phyloP scores from a whole-genome alignment of 2,329 filamentous ascomycete genomes.

The Colletotrichum musae region DNA sequence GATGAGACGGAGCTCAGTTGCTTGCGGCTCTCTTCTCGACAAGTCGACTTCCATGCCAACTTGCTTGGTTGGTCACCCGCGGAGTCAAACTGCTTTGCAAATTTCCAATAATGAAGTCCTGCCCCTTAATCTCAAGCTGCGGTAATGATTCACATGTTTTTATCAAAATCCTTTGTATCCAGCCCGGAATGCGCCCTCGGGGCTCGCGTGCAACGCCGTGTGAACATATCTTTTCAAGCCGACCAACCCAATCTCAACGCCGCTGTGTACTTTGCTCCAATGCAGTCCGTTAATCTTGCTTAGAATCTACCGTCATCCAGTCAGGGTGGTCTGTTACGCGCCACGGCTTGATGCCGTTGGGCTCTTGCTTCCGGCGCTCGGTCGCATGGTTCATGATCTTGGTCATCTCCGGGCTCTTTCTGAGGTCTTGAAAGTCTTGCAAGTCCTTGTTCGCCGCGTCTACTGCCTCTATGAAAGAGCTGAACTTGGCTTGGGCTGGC shows the following conservation, averaged over 20 bases:
- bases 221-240: neutral
- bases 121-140: too few species aligned
- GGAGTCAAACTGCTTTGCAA: too few species aligned
- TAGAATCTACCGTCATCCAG: constrained; percentile 55
- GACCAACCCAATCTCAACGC: constrained; percentile 6
- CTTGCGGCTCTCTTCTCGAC: too few species aligned
- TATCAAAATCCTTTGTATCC: too few species aligned
- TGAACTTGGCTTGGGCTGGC: constrained; percentile 65
- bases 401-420: constrained; percentile 62
- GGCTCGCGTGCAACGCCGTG: too few species aligned
- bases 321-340: constrained; percentile 70
- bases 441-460: constrained; percentile 65
- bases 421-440: constrained; percentile 63
- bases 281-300: neutral
- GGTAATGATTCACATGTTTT: too few species aligned
- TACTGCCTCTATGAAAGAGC: constrained; percentile 63
- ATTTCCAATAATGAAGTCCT: too few species aligned
- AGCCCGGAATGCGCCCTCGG: too few species aligned
- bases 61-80: too few species aligned
- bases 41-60: too few species aligned
- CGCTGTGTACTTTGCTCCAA: neutral
- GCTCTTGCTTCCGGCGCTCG: constrained; percentile 68
- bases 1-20: neutral
- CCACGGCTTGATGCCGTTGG: constrained; percentile 72
- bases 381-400: constrained; percentile 67